Base-by-base conservation (phyloP, 2,329 filamentous ascomycete species). In the Neonectria coccinea region DNA sequence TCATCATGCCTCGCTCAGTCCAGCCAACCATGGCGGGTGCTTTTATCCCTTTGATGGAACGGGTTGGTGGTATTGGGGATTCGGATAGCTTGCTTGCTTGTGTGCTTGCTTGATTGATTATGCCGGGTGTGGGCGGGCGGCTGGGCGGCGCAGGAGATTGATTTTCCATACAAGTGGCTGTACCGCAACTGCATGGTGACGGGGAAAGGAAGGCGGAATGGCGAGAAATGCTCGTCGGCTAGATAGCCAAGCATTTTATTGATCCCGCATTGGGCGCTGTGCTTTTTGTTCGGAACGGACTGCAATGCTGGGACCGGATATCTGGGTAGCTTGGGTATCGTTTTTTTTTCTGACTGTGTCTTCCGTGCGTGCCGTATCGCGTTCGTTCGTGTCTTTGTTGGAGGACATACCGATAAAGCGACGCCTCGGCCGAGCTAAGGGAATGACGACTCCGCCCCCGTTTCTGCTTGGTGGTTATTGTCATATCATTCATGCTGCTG, bases 51-150 rank as follows among this genome's bases (percentile, higher is more conserved):
- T 29, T 10, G 9, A 29, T 9, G 58, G 27, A 12, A 27, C 53
- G 44, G 42, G 54, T 41, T 54, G 60, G 54, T 53, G n/a, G 48
- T 27, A 39, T 59, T 53, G 57, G 47, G 12, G 12, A 16, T 22
- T 42, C 36, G 50, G 18, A 52, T 47, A 33, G 20, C 18, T 55
- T 55, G 27, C 20, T 56, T 56, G 42, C 48, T 55, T 55, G 27
- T 16, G 51, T 56, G 42, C 48, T 20, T 41, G 20, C 14, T 61
- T 22, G 52, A 61, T 53, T 61, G 59, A 56, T 61, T 56, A 31
- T 16, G 50, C 41, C 31, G 36, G 48, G 47, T 51, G 56, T 36
- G 27, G 56, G 29, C 36, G 36, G 47, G 47, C 56, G 45, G 56
- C 56, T 36, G 36, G 47, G 47, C 56, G 45, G 56, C 56, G 56